These are phyloP conservation scores for Microdochium paspali DNA, from an alignment of 2,329 filamentous ascomycete species.

Conservation along the genomic window DNA sequence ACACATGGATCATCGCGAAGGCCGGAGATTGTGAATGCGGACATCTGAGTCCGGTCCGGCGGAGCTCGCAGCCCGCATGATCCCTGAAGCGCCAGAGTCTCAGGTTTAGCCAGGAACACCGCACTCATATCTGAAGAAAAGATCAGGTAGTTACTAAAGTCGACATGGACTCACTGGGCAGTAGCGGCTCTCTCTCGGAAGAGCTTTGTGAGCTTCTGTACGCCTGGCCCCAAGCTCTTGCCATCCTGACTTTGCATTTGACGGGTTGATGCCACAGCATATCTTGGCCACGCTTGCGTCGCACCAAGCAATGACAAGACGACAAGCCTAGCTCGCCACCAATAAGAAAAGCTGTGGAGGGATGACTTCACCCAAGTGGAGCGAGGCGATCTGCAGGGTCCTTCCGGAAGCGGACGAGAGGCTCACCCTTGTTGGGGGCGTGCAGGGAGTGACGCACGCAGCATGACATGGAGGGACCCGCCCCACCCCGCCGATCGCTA, in stretches of 20 bases:
- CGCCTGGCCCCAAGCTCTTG: no score
- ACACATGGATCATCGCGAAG: no score
- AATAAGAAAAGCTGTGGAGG: constrained; percentile 19
- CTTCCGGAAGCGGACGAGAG: constrained; percentile 10
- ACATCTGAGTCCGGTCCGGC: no score
- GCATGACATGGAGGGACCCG: background rate
- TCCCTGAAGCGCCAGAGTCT: no score
- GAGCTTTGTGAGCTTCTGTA: no score
- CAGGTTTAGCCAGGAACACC: no score
- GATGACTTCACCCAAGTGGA: constrained; percentile 19
- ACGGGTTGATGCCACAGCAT: background rate
- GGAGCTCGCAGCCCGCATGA: no score
- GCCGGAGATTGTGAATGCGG: no score
- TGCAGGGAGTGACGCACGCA: background rate
- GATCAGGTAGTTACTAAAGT: no score
- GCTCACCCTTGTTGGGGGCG: background rate
- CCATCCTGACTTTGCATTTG: background rate
- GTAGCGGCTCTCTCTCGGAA: no score
- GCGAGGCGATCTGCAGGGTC: constrained; percentile 20
- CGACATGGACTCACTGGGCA: no score
- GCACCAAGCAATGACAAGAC: background rate
- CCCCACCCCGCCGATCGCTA: background rate
- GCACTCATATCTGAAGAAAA: no score
- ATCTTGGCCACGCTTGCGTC: background rate
- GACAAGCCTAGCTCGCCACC: background rate